Percentiles rank a stretch among this genome's conserved stretches.
phyloP scores from a whole-genome alignment of 441 rosid species.

The Sinapis alba region DNA sequence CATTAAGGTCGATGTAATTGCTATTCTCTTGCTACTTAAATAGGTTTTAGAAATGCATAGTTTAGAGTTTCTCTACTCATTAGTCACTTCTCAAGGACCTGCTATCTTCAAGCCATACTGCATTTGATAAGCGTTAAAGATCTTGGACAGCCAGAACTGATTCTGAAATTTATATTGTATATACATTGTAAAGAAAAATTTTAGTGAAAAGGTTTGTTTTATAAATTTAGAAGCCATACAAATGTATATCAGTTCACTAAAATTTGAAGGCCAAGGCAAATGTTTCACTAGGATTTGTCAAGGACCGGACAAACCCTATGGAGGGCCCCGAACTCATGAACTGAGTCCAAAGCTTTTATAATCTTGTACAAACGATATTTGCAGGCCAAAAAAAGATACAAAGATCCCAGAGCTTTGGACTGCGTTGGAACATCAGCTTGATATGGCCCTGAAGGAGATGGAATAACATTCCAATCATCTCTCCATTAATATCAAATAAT shows the following conservation, averaged over 20 bases:
- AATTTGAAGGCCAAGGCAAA: not conserved
- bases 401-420: slow-evolving; percentile 64
- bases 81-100: not conserved
- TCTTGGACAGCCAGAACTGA: not conserved
- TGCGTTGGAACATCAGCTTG: slow-evolving; percentile 61
- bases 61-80: slow-evolving; percentile 4
- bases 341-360: not conserved
- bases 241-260: not conserved
- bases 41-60: slow-evolving; percentile 1
- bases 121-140: too few relatives aligned
- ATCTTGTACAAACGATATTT: not conserved
- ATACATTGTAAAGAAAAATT: not conserved
- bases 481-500: slow-evolving; percentile 58
- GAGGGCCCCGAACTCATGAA: not conserved
- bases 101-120: not conserved
- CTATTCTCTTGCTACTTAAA: not conserved
- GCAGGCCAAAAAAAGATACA: slow-evolving; percentile 69
- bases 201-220: too few relatives aligned
- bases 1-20: slow-evolving; percentile 2
- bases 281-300: not conserved
- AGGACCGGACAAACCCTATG: not conserved
- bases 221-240: not conserved
- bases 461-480: slow-evolving; percentile 62
- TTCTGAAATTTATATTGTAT: not conserved
- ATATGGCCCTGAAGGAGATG: slow-evolving; percentile 57